Evolutionary conservation across 371 early-diverging fungal genomes (phyloP).

Genomic region (Circinella minor): DNA sequence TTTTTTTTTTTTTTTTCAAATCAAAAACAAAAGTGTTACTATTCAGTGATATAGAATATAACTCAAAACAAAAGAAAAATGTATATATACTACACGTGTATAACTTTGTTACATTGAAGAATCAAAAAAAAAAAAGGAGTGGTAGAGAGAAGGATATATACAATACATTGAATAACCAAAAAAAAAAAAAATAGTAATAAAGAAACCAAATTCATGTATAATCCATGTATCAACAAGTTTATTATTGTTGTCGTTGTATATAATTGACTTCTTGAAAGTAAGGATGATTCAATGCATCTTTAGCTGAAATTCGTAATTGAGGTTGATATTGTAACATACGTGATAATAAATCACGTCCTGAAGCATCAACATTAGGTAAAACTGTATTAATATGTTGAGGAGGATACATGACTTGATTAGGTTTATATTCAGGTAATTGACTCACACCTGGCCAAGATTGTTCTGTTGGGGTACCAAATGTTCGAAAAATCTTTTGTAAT

Average conservation of each 20-base stretch:
- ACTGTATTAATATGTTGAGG: conserved; percentile 66
- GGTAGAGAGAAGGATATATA: too few species aligned
- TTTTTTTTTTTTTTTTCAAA: too few species aligned
- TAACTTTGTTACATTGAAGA: too few species aligned
- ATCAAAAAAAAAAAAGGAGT: too few species aligned
- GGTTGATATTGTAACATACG: conserved; percentile 88
- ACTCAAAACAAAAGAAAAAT: too few species aligned
- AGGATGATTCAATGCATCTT: conserved; percentile 80
- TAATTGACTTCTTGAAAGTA: conserved; percentile 76
- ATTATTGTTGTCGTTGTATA: conserved; percentile 16
- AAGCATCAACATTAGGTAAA: conserved; percentile 78
- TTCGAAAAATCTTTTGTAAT: conserved; percentile 84
- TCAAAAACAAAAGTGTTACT: too few species aligned
- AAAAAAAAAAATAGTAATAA: too few species aligned
- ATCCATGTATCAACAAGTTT: too few species aligned
- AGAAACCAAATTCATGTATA: too few species aligned
- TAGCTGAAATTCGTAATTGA: conserved; percentile 84
- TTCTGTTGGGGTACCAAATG: conserved; percentile 89
- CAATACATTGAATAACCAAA: too few species aligned
- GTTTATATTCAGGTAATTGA: conserved; percentile 89
- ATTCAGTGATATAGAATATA: too few species aligned
- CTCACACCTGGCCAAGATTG: conserved; percentile 88
- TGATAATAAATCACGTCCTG: conserved; percentile 77
- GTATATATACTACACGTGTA: too few species aligned
- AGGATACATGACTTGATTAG: conserved; percentile 75